These are phyloP conservation scores for Erythrophleum fordii DNA, from an alignment of 306 rosid genomes.

Conservation along the genomic window DNA sequence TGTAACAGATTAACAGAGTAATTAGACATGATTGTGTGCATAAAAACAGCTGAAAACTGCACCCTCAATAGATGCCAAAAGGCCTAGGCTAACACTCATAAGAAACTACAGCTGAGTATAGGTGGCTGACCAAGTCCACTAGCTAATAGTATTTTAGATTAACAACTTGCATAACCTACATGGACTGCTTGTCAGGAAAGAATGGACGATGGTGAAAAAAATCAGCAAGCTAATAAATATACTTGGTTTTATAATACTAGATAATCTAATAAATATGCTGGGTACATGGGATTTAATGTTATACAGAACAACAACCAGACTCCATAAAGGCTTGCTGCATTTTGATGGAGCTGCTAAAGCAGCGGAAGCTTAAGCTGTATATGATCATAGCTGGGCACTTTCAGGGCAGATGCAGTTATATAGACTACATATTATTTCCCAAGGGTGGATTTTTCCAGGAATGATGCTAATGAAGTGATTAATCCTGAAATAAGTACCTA, in stretches of 20 bases:
- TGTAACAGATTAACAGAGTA: neutral
- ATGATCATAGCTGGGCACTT: neutral
- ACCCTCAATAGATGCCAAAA: neutral
- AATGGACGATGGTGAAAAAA: neutral
- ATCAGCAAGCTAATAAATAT: neutral
- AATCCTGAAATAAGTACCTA: neutral
- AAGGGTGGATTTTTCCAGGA: neutral
- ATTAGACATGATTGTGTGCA: neutral
- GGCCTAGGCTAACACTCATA: neutral
- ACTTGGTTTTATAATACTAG: neutral
- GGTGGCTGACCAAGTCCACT: slow-evolving; percentile 4
- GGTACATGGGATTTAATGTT: neutral
- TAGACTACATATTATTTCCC: neutral
- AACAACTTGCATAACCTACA: neutral
- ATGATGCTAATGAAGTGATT: neutral
- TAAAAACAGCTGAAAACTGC: neutral
- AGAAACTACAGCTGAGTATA: neutral
- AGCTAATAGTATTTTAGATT: neutral
- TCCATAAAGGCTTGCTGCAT: neutral
- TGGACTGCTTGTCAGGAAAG: neutral
- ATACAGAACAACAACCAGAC: slow-evolving; percentile 8
- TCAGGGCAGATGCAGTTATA: slow-evolving; percentile 1
- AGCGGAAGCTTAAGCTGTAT: slow-evolving; percentile 12
- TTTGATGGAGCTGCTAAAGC: slow-evolving; percentile 12
- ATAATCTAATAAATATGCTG: neutral